Evolutionary conservation across 1,284 basidiomycete species (phyloP), one percentile per base, ranked within the genome.

Genomic region (Sporisorium scitamineum): DNA sequence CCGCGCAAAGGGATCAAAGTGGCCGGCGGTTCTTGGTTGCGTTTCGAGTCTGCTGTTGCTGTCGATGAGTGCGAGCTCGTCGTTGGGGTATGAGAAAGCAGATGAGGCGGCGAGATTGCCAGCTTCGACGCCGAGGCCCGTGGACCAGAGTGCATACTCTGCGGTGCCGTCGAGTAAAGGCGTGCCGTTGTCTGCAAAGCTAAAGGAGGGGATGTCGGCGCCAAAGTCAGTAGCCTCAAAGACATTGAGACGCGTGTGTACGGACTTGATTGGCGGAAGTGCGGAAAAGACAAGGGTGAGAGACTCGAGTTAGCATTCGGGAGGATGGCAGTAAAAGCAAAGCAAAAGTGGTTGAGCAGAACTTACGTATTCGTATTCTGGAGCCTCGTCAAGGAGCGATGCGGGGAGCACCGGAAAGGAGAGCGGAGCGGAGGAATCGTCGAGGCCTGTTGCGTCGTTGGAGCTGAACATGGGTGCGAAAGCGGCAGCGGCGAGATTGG

Each of bases 281-380:
- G 32, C 16, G 44, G 20, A 14, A 18, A 24, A 45, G 31, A 50
- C 13, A 51, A 48, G 47, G 24, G 32, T 24, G 54, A 8, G 11
- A 39, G 20, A 29, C 18, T 3, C 24, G 22, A 54, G 50, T 57
- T 7, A 47, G 55, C 16, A 39, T 45, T n/a, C 24, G n/a, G 16
- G 7, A 16, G 5, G 29, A 39, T 16, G 20, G 27, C 14, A 5
- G 51, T 26, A 0, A 27, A n/a, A 37, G 34, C 22, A 27, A 27
- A 52, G 51, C 51, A 20, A 26, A 5, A 37, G 10, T 27, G 9
- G 16, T 31, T 5, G 22, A 20, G n/a, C 6, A 9, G 7, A 11
- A 82, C 83, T 78, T 67, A 84, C 83, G 54, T 72, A 84, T 80
- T 84, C 80, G 60, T 80, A 78, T 34, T 82, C 71, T 26, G 81